Percentiles rank a stretch among this genome's conserved stretches.
Conservation (phyloP, 2,329 filamentous ascomycete species). For the Cladosporium sp. region DNA sequence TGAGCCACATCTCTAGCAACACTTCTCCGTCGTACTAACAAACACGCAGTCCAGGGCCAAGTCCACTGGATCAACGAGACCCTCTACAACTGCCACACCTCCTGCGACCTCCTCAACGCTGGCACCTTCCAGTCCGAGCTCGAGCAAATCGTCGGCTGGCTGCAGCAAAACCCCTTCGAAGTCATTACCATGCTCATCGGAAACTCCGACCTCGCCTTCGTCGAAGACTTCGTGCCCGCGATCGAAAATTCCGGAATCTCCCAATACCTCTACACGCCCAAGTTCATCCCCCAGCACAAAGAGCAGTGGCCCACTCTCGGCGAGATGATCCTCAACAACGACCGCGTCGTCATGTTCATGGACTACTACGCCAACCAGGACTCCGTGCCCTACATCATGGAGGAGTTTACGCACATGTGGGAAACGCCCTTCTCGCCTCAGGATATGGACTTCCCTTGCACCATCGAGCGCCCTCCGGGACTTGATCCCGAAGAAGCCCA, state of each 20-base stretch:
- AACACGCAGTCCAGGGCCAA: constrained; percentile 57
- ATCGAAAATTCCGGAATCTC: constrained; percentile 72
- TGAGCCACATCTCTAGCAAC: neutral
- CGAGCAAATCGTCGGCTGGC: constrained; percentile 68
- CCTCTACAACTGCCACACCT: constrained; percentile 80
- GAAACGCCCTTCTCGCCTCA: constrained; percentile 83
- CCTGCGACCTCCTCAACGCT: constrained; percentile 77
- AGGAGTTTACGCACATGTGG: constrained; percentile 87
- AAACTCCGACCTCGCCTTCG: constrained; percentile 74
- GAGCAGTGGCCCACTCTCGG: constrained; percentile 82
- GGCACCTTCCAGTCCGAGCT: constrained; percentile 78
- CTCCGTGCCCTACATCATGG: constrained; percentile 77
- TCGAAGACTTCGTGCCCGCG: constrained; percentile 64
- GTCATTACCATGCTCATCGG: constrained; percentile 84
- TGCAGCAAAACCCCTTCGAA: constrained; percentile 75
- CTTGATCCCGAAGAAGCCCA: constrained; percentile 54
- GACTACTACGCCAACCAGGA: constrained; percentile 82
- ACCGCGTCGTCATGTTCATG: constrained; percentile 77
- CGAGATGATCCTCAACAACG: constrained; percentile 66
- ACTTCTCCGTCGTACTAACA: neutral
- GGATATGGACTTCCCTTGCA: constrained; percentile 72
- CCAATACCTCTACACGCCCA: constrained; percentile 72
- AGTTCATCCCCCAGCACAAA: constrained; percentile 67
- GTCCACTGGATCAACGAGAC: constrained; percentile 57
- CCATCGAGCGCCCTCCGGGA: constrained; percentile 71